A percentile compares a stretch with the other conserved stretches of the same genome.
phyloP scores from a whole-genome alignment of 805 yeast species.

The Kazachstania viticola region DNA sequence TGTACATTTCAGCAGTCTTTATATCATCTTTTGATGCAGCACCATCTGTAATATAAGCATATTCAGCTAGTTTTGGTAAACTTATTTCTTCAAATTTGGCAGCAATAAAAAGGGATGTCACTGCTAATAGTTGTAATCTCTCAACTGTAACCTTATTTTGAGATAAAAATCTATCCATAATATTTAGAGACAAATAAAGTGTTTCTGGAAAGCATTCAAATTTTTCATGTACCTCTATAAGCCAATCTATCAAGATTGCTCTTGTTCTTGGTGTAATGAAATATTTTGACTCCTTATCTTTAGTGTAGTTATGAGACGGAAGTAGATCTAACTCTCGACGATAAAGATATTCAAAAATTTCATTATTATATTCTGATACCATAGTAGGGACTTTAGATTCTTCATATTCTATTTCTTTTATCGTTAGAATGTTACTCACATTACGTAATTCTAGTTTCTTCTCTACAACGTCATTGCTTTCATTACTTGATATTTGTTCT shows the following conservation, averaged over 20 bases:
- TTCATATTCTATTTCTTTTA: conserved; percentile 52
- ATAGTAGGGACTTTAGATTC: conserved; percentile 69
- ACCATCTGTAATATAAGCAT: conserved; percentile 81
- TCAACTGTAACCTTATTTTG: conserved; percentile 63
- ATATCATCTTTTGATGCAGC: conserved; percentile 73
- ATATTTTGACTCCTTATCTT: conserved; percentile 36
- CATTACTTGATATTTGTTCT: not conserved
- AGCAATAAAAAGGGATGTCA: conserved; percentile 77
- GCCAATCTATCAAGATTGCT: conserved; percentile 85
- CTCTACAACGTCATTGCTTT: not conserved
- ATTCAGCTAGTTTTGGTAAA: conserved; percentile 74
- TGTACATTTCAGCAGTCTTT: conserved; percentile 69
- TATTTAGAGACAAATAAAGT: conserved; percentile 66
- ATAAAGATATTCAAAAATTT: conserved; percentile 69
- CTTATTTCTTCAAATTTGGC: conserved; percentile 91
- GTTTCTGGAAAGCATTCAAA: conserved; percentile 82
- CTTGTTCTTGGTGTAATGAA: conserved; percentile 73
- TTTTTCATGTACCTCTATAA: conserved; percentile 76
- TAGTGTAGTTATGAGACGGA: conserved; percentile 59
- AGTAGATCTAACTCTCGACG: conserved; percentile 55
- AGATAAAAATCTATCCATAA: conserved; percentile 81
- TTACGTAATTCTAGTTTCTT: no score
- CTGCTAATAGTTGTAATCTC: conserved; percentile 74
- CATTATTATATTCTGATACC: conserved; percentile 83
- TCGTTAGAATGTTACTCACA: no score